Base-by-base conservation (phyloP, 305 asterid genomes). In the Andrographis paniculata region DNA sequence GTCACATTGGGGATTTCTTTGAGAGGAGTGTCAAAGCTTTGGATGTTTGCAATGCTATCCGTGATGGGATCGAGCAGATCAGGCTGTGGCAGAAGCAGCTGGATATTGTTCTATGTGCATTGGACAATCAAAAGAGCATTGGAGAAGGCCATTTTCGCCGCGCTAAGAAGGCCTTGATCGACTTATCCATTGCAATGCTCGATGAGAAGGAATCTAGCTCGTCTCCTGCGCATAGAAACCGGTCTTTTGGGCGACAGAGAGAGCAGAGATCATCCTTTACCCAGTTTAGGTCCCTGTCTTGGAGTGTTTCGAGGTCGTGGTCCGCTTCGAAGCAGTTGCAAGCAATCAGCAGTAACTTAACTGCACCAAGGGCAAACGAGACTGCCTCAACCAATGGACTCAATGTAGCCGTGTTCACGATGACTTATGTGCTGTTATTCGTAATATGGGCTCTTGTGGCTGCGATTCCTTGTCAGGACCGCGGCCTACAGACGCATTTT, bases 71-170 rank as follows among this genome's bases (percentile, higher is more conserved):
- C 19, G 96, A 87, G 67, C 86, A 77, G 65, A 72, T 87, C 42
- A 67, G 92, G 58, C 82, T 73, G 39, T 87, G 95, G 95, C 83
- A 72, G 53, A 81, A 80, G 52, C 94, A 79, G 27, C 28, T 91
- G 62, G 95, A 87, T 63, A 91, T 91, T 48, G 73, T 86, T 9
- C 27, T 79, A 11, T 77, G 76, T 60, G 95, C 96, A 6, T 60
- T 87, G 42, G 80, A 77, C 14, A 72, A 69, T 16, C 84, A 74
- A 52, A 75, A 74, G 58, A 66, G 74, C 57, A 60, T 72, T 1
- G 93, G 96, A 0, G 95, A 91, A 56, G 95, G 96, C 2, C 95
- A 87, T 46, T 68, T 87, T 55, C 93, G 99, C 8, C 88, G 96
- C 1, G 94, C 95, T 0, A 91, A 74, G 56, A 87, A 83, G 76